These are phyloP conservation scores for Microsporum audouinii DNA, from an alignment of 2,329 filamentous ascomycete genomes.

Conservation along the genomic window DNA sequence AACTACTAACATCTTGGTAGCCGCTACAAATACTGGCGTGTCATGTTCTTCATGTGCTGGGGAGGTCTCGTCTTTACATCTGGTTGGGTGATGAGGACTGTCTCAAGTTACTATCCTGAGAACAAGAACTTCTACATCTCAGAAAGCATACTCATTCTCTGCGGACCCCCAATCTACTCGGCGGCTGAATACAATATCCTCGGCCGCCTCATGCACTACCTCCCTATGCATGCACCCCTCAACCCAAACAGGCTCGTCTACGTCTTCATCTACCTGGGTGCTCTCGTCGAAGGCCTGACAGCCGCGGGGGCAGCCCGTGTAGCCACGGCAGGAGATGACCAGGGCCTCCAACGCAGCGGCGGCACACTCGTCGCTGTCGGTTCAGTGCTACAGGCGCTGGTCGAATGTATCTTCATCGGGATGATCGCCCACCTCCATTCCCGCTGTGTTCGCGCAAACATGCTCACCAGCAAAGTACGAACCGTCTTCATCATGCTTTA, in stretches of 20 bases:
- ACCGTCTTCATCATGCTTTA: slow-evolving; percentile 27
- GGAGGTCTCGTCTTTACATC: slow-evolving; percentile 27
- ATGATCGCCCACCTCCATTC: slow-evolving; percentile 21
- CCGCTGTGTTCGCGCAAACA: slow-evolving; percentile 19
- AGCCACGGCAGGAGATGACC: slow-evolving; percentile 16
- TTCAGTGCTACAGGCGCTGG: slow-evolving; percentile 23
- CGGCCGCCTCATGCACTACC: slow-evolving; percentile 28
- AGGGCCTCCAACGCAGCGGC: slow-evolving; percentile 16
- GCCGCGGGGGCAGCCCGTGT: slow-evolving; percentile 22
- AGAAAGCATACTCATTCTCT: slow-evolving; percentile 25
- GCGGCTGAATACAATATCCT: slow-evolving; percentile 30
- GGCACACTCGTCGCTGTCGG: slow-evolving; percentile 20
- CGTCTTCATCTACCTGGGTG: slow-evolving; percentile 29
- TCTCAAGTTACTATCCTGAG: slow-evolving; percentile 22
- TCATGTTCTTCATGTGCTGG: slow-evolving; percentile 29
- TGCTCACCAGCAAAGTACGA: slow-evolving; percentile 22
- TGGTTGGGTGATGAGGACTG: slow-evolving; percentile 27
- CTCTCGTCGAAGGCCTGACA: slow-evolving; percentile 25
- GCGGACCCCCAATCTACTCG: slow-evolving; percentile 29
- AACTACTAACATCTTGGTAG: slow-evolving; percentile 9
- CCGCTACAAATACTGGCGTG: slow-evolving; percentile 25
- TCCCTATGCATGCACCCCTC: slow-evolving; percentile 30
- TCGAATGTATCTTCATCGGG: slow-evolving; percentile 23
- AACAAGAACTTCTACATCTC: slow-evolving; percentile 26
- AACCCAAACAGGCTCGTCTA: slow-evolving; percentile 27